Conservation (phyloP, 495 filamentous ascomycete species). For the Penicillium longicatenatum region DNA sequence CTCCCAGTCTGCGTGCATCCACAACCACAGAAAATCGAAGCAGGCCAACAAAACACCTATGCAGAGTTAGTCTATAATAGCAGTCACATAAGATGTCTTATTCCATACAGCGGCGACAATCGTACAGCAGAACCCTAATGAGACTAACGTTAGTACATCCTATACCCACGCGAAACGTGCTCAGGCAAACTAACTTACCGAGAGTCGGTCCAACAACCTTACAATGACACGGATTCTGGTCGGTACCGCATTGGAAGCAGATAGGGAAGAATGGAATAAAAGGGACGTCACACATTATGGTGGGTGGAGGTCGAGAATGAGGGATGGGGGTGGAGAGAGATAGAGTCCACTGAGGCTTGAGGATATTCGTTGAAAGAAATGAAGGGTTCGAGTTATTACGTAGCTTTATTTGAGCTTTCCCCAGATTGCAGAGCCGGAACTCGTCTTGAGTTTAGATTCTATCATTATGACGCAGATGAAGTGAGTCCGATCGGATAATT, state of each 20-base stretch:
- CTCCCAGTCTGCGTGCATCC: constrained; percentile 57
- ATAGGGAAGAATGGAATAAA: constrained; percentile 50
- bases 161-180: not conserved
- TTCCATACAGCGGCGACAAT: constrained; percentile 53
- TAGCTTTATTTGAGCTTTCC: not conserved
- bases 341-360: not conserved
- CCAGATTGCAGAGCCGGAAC: constrained; percentile 5
- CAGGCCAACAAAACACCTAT: constrained; percentile 60
- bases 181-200: constrained; percentile 29
- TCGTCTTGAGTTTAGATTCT: constrained; percentile 5
- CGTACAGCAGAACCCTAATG: constrained; percentile 45
- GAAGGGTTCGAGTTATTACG: not conserved
- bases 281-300: constrained; percentile 39
- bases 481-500: not conserved
- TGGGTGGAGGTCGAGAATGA: not conserved
- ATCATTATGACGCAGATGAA: constrained; percentile 15
- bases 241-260: constrained; percentile 58
- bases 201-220: constrained; percentile 63
- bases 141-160: not conserved
- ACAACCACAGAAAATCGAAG: constrained; percentile 61
- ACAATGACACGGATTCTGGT: constrained; percentile 64
- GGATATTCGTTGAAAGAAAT: not conserved
- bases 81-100: not conserved
- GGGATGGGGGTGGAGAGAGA: not conserved
- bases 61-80: not conserved